Evolutionary conservation across 2,329 filamentous ascomycete genomes (phyloP), one percentile per base, ranked within the genome.

Genomic region (Hymenoscyphus occultus): DNA sequence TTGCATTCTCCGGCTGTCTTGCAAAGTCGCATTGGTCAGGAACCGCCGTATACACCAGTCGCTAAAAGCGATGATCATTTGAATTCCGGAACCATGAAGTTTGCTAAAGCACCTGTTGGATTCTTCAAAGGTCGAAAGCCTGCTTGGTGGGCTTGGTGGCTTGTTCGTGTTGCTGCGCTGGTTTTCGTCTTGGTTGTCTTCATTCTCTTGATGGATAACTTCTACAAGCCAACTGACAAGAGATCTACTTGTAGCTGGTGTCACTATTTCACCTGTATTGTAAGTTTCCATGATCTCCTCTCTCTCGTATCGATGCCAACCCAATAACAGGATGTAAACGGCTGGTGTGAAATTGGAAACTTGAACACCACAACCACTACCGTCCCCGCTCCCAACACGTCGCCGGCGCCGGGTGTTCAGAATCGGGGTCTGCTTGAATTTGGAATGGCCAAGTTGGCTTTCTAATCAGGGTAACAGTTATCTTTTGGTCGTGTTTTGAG

Each of bases 131-230:
- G 92, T 22, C 86, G 95, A 19, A 97, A 96, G 76, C 90, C 91
- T 28, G 82, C 97, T 7, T 99, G 95, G 95, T 99, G 95, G 95
- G 90, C 81, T 5, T 99, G 95, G 95, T 98, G 94, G 94, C 78
- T 97, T 28, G 83, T 98, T 35, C 86, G 95, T 19, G 91, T 85
- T 0, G 92, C 84, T 0, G 89, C 90, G 31, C 80, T 99, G 61
- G 84, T 97, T 7, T 84, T 88, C n/a, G 90, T 93, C 40, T 82
- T 97, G 42, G 84, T 96, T 51, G 89, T 90, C 1, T 97, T 98
- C 76, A 90, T 97, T 67, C 80, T 97, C 56, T 81, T 99, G 62
- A 77, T 98, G 66, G 88, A 93, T 75, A 95, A 97, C 79, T 99
- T 99, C 76, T 98, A 98, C 79, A 57, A 57, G 32, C 16, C 32